These are phyloP conservation scores for Hemileia vastatrix DNA, from an alignment of 1,284 basidiomycete species.

Conservation along the genomic window DNA sequence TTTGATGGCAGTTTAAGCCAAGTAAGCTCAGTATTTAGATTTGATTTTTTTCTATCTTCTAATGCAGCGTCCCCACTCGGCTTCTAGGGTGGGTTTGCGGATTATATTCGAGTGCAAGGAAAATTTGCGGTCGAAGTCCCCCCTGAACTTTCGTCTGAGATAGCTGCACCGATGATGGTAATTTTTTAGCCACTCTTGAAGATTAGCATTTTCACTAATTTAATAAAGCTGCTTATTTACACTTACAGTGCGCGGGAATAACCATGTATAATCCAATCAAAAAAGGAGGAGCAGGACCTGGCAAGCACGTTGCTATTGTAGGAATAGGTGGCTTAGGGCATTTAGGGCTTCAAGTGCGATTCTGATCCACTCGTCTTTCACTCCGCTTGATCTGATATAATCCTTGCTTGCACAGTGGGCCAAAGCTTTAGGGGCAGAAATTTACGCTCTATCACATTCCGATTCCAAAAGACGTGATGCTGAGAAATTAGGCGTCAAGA, in stretches of 20 bases:
- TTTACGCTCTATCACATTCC: slow-evolving; percentile 13
- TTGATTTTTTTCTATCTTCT: too few relatives aligned
- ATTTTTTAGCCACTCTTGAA: background rate
- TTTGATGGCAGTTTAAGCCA: slow-evolving; percentile 5
- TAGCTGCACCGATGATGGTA: slow-evolving; percentile 21
- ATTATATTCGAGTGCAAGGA: slow-evolving; percentile 20
- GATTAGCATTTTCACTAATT: background rate
- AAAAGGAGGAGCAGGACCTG: slow-evolving; percentile 12
- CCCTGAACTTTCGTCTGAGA: slow-evolving; percentile 14
- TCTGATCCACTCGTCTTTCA: background rate
- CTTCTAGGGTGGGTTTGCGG: slow-evolving; percentile 20
- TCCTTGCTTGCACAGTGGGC: slow-evolving; percentile 11
- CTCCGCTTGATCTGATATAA: background rate
- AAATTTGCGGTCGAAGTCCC: slow-evolving; percentile 22
- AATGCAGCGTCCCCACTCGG: background rate
- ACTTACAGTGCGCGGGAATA: background rate
- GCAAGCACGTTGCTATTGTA: slow-evolving; percentile 18
- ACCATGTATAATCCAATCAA: slow-evolving; percentile 20
- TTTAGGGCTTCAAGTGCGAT: slow-evolving; percentile 8
- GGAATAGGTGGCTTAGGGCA: slow-evolving; percentile 20
- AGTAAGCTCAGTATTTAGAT: slow-evolving; percentile 1
- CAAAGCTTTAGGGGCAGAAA: slow-evolving; percentile 16
- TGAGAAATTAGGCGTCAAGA: slow-evolving; percentile 6
- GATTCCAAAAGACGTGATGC: slow-evolving; percentile 19
- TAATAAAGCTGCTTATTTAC: background rate